Evolutionary conservation across 257 asterid genomes (phyloP).

Genomic region (Nicotiana noctiflora): DNA sequence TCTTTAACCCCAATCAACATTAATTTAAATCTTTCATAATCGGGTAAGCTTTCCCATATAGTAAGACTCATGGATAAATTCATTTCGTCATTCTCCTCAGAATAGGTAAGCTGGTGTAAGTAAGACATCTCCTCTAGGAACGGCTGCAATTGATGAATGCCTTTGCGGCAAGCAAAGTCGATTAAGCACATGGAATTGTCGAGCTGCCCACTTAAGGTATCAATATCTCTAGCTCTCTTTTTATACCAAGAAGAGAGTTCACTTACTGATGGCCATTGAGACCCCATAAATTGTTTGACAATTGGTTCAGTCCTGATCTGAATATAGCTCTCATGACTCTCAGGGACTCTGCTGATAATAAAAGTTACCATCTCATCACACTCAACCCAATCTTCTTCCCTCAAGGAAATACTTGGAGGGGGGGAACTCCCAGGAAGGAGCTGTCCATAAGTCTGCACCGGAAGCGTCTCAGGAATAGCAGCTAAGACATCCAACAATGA

Average conservation of each 20-base stretch:
- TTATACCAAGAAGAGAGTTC: slow-evolving; percentile 87
- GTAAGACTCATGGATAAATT: slow-evolving; percentile 56
- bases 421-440: slow-evolving; percentile 87
- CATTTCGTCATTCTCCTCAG: slow-evolving; percentile 42
- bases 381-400: slow-evolving; percentile 97
- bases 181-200: slow-evolving; percentile 77
- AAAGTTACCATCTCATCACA: slow-evolving; percentile 57
- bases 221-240: slow-evolving; percentile 87
- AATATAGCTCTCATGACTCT: slow-evolving; percentile 32
- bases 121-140: slow-evolving; percentile 65
- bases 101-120: slow-evolving; percentile 74
- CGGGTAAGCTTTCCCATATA: slow-evolving; percentile 75
- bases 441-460: slow-evolving; percentile 80
- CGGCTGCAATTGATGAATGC: slow-evolving; percentile 62
- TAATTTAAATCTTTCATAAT: slow-evolving; percentile 83
- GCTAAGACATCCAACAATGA: slow-evolving; percentile 79
- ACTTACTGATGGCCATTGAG: slow-evolving; percentile 75
- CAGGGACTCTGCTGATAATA: slow-evolving; percentile 30
- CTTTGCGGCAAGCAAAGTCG: slow-evolving; percentile 79
- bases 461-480: slow-evolving; percentile 95
- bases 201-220: slow-evolving; percentile 81
- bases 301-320: slow-evolving; percentile 77
- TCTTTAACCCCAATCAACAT: slow-evolving; percentile 63
- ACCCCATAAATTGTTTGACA: slow-evolving; percentile 45
- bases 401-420: slow-evolving; percentile 51